Conservation (phyloP, 495 filamentous ascomycete species). For the Zalerion maritima region DNA sequence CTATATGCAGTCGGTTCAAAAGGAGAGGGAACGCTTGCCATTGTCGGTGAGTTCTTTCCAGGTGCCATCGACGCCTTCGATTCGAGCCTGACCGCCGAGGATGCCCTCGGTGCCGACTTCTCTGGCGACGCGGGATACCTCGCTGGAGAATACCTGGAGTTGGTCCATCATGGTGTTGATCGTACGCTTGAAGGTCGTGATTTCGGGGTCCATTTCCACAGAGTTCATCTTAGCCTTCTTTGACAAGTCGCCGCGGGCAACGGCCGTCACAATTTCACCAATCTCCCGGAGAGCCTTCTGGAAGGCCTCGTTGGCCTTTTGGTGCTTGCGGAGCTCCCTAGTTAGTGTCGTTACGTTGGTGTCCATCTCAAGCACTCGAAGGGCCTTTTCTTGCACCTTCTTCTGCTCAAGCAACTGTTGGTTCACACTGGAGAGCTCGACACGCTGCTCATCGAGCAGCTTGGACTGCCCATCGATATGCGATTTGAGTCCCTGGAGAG, state of each 20-base stretch:
- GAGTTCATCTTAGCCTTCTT: slow-evolving; percentile 97
- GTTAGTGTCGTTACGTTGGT: slow-evolving; percentile 51
- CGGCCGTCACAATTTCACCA: slow-evolving; percentile 88
- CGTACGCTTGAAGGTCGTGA: slow-evolving; percentile 95
- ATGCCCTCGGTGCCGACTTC: slow-evolving; percentile 96
- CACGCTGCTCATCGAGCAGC: slow-evolving; percentile 57
- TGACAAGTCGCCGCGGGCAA: slow-evolving; percentile 89
- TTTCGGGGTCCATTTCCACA: slow-evolving; percentile 97
- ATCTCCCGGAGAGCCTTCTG: slow-evolving; percentile 95
- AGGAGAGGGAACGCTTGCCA: slow-evolving; percentile 32
- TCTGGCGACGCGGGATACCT: slow-evolving; percentile 90
- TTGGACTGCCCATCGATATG: slow-evolving; percentile 69
- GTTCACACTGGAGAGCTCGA: slow-evolving; percentile 54
- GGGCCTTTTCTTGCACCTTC: slow-evolving; percentile 45
- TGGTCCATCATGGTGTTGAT: slow-evolving; percentile 99
- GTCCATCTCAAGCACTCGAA: slow-evolving; percentile 37
- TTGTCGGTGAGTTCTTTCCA: slow-evolving; percentile 98
- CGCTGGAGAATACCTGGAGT: slow-evolving; percentile 89
- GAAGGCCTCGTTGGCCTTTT: slow-evolving; percentile 97
- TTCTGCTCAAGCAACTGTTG: slow-evolving; percentile 53
- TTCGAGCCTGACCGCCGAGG: slow-evolving; percentile 90
- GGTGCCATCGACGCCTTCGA: slow-evolving; percentile 88
- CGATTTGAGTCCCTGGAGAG: slow-evolving; percentile 54
- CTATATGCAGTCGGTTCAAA: neutral
- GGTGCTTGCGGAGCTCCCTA: slow-evolving; percentile 86